These are phyloP conservation scores for Chaetomium sp. DNA, from an alignment of 2,329 filamentous ascomycete species.

Conservation along the genomic window DNA sequence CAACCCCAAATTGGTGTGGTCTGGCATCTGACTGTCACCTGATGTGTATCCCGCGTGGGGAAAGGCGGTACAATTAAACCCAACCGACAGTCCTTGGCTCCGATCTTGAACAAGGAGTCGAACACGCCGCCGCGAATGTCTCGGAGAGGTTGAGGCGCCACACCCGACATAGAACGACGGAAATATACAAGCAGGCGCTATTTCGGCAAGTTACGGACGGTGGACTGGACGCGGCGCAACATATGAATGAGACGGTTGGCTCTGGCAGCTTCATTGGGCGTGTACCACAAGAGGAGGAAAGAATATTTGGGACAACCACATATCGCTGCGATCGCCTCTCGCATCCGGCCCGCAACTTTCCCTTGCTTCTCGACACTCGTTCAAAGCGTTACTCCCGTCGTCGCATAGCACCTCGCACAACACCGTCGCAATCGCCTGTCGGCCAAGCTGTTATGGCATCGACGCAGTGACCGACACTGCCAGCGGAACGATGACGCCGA, in stretches of 20 bases:
- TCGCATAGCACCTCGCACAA: constrained; percentile 6
- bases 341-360: neutral
- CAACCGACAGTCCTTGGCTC: neutral
- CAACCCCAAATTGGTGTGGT: constrained; percentile 12
- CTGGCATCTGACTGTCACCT: constrained; percentile 17
- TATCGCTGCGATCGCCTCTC: constrained; percentile 4
- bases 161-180: constrained; percentile 3
- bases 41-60: constrained; percentile 20
- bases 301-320: neutral
- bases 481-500: constrained; percentile 49
- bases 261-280: constrained; percentile 10
- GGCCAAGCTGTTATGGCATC: constrained; percentile 30
- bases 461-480: constrained; percentile 34
- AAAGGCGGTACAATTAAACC: constrained; percentile 16
- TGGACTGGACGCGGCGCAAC: constrained; percentile 11
- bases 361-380: constrained; percentile 1
- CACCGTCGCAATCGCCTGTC: constrained; percentile 17
- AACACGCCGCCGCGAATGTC: constrained; percentile 6
- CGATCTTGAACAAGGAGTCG: neutral
- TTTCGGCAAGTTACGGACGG: constrained; percentile 9
- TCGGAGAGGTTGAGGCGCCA: constrained; percentile 5
- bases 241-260: constrained; percentile 13
- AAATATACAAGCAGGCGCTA: neutral
- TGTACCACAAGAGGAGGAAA: constrained; percentile 17
- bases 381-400: neutral